Conservation (phyloP, 495 filamentous ascomycete species). For the Aspergillus nidulans region DNA sequence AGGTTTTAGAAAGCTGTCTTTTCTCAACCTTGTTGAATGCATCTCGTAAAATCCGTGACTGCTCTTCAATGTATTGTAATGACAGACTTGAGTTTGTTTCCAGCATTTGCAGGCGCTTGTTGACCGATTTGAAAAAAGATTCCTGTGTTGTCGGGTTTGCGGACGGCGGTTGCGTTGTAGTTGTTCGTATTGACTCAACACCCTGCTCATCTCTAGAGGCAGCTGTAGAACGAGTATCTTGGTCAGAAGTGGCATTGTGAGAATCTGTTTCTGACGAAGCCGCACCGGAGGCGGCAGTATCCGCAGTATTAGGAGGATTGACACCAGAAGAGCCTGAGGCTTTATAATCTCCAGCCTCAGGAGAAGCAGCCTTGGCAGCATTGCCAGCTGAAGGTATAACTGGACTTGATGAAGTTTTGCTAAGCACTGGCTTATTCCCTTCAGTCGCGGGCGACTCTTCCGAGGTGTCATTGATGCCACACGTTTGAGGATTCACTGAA, state of each 20-base stretch:
- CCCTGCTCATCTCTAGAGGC: conserved; percentile 30
- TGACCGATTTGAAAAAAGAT: conserved; percentile 94
- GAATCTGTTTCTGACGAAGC: conserved; percentile 18
- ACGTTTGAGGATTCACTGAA: conserved; percentile 12
- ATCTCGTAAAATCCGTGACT: conserved; percentile 86
- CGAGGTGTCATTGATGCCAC: conserved; percentile 17
- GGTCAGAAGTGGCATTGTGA: conserved; percentile 25
- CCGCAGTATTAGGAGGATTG: conserved; percentile 9
- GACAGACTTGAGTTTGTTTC: conserved; percentile 91
- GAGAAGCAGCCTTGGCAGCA: background rate
- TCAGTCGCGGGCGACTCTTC: conserved; percentile 4
- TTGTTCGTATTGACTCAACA: conserved; percentile 42
- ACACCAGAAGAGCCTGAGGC: conserved; percentile 12
- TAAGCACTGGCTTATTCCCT: conserved; percentile 6
- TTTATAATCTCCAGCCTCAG: conserved; percentile 21
- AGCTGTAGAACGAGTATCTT: conserved; percentile 16
- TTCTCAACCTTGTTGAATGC: conserved; percentile 89
- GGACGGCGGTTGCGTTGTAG: conserved; percentile 51
- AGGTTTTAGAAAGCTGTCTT: conserved; percentile 78
- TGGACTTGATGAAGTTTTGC: conserved; percentile 4
- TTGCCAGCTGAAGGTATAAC: conserved; percentile 6
- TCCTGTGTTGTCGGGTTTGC: conserved; percentile 85
- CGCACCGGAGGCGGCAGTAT: conserved; percentile 22
- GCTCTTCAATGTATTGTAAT: conserved; percentile 93
- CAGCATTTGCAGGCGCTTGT: conserved; percentile 83